Evolutionary conservation across 1,284 basidiomycete species (phyloP).

Genomic region (Ustilago crameri): DNA sequence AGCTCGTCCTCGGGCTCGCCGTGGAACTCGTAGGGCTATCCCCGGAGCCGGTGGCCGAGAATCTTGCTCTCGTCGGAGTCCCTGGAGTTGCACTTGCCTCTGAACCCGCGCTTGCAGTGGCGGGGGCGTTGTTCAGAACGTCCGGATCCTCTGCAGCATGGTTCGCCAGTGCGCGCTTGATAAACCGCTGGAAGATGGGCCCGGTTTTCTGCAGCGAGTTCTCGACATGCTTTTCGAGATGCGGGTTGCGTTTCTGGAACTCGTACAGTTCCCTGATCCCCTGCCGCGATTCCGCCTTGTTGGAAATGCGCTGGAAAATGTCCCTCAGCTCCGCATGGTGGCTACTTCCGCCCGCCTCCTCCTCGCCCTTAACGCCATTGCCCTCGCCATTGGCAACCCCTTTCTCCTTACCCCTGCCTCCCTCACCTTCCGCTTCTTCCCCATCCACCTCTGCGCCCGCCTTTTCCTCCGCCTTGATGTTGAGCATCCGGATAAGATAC

Average conservation of each 20-base stretch:
- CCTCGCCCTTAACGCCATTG: slow-evolving; percentile 69
- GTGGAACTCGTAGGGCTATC: slow-evolving; percentile 33
- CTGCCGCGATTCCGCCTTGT: slow-evolving; percentile 82
- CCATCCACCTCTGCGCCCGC: slow-evolving; percentile 70
- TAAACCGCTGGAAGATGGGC: slow-evolving; percentile 70
- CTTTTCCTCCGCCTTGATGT: slow-evolving; percentile 47
- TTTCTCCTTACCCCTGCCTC: slow-evolving; percentile 68
- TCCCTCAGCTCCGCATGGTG: slow-evolving; percentile 79
- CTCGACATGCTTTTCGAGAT: slow-evolving; percentile 82
- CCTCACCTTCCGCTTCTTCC: slow-evolving; percentile 76
- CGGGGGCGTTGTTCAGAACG: slow-evolving; percentile 20
- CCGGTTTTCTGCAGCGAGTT: slow-evolving; percentile 69
- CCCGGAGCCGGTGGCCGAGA: slow-evolving; percentile 12
- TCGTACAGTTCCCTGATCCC: slow-evolving; percentile 96
- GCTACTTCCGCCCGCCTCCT: slow-evolving; percentile 73
- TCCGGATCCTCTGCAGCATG: slow-evolving; percentile 86
- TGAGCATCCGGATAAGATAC: slow-evolving; percentile 61
- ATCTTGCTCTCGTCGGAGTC: slow-evolving; percentile 15
- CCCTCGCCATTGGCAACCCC: too few relatives aligned
- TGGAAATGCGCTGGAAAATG: slow-evolving; percentile 87
- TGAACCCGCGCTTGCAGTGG: background rate
- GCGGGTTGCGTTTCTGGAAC: slow-evolving; percentile 90
- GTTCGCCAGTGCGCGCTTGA: slow-evolving; percentile 69
- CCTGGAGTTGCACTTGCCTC: background rate
- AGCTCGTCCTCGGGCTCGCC: slow-evolving; percentile 21